Conservation (phyloP, 2,329 filamentous ascomycete species). For the Pyricularia pennisetigena region DNA sequence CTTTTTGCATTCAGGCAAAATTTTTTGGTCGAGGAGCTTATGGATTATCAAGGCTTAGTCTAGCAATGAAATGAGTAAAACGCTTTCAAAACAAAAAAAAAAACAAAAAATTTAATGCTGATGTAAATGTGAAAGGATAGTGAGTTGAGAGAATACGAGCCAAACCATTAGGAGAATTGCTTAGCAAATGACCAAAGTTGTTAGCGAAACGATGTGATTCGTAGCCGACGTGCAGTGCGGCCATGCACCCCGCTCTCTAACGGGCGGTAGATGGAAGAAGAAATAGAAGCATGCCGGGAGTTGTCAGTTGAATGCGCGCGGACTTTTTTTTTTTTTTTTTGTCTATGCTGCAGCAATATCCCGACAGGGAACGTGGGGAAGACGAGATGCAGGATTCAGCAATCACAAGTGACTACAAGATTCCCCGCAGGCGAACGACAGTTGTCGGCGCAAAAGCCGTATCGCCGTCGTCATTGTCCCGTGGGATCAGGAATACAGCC, state of each 20-base stretch:
- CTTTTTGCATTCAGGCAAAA: neutral
- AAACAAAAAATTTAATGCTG: neutral
- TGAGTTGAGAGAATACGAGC: no score
- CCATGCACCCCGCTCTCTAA: neutral
- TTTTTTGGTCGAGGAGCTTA: neutral
- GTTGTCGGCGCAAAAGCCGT: no score
- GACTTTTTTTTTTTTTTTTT: no score
- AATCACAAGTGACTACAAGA: neutral
- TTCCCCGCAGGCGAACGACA: no score
- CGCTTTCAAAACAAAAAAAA: no score
- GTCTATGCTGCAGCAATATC: neutral
- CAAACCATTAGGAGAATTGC: no score
- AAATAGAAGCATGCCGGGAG: no score
- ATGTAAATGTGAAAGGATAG: no score
- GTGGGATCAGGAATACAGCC: neutral
- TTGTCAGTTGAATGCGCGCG: no score
- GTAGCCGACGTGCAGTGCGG: neutral
- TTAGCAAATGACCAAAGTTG: no score
- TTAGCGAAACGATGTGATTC: neutral
- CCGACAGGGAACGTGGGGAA: neutral
- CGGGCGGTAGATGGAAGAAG: no score
- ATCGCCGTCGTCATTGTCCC: neutral
- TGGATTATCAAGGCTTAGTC: neutral
- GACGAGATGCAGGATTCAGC: neutral
- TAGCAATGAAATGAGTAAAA: neutral